Base-by-base conservation (phyloP, 2,329 filamentous ascomycete species). In the Claviceps purpurea region DNA sequence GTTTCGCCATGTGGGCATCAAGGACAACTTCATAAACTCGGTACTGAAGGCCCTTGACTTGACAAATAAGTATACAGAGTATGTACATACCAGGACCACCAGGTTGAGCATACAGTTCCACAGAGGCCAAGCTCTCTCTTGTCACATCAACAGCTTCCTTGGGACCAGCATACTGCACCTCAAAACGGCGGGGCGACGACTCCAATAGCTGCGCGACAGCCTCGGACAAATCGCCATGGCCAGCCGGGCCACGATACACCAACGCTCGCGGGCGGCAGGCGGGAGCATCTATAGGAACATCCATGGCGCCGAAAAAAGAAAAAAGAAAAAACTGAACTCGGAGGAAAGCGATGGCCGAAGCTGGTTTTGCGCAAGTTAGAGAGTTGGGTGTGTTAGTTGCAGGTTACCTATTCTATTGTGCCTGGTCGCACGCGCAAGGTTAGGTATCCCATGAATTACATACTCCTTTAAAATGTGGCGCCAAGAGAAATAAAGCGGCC, bases 161-260 rank as follows among this genome's bases (percentile, higher is more conserved):
- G 1, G 60, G 58, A 6, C 56, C 59, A 26, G 51, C 58, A 43
- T 56, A 62, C 2, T 47, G 51, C 14, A 61, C 59, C 6, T 57
- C 47, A 2, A 62, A 61, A 4, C 56, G 53, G 22, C 49, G 55
- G 2, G 54, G 40, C 1, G 58, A 60, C 4, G 57, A 56, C 45
- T 60, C 50, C 1, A 62, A 57, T 6, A 62, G 48, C 14, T 56
- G 24, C 13, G 53, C 57, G 8, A 61, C 58, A 7, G 57, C 54
- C 34, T 56, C 50, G 7, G 59, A 54, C 47, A 59, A 54, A 24
- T 57, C 58, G 14, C 55, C 39, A 37, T 54, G 54, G 18, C 56
- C 54, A 5, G 55, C 53, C 0, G 57, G 54, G 6, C 59, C 58
- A 18, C 58, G 58, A 50, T 61, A 62, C 16, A 62, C 59, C 5